A percentile compares a stretch with the other conserved stretches of the same genome.
phyloP scores from a whole-genome alignment of 768 basidiomycete genomes.

The Nidularia pulvinata region DNA sequence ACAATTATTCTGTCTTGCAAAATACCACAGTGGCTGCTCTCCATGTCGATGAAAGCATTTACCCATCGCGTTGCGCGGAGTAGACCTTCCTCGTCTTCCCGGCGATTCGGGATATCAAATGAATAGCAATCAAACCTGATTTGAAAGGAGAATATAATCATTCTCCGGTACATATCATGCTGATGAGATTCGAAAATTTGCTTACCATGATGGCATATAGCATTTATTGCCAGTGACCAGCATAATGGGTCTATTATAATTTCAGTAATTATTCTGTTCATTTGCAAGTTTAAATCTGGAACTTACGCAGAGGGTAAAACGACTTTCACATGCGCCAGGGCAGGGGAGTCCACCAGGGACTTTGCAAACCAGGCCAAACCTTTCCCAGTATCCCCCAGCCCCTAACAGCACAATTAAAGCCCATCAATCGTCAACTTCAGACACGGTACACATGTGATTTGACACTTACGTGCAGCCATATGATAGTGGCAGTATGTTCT shows the following conservation, averaged over 20 bases:
- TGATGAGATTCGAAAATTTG: not conserved
- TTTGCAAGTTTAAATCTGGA: slow-evolving; percentile 7
- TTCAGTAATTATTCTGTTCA: slow-evolving; percentile 47
- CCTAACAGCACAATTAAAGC: no score
- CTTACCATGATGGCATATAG: slow-evolving; percentile 28
- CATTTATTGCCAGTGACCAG: not conserved
- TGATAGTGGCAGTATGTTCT: no score
- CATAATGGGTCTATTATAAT: slow-evolving; percentile 7
- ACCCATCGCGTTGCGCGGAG: slow-evolving; percentile 45
- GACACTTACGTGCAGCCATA: no score
- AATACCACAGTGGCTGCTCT: slow-evolving; percentile 54
- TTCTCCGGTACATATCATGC: no score
- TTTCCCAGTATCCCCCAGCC: no score
- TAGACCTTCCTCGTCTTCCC: slow-evolving; percentile 62
- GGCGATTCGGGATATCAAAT: slow-evolving; percentile 37
- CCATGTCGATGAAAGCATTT: slow-evolving; percentile 56
- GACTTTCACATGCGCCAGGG: slow-evolving; percentile 65
- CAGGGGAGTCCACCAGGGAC: slow-evolving; percentile 6
- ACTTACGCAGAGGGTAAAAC: slow-evolving; percentile 59
- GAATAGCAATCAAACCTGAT: slow-evolving; percentile 56
- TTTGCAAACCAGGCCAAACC: no score
- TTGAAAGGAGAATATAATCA: slow-evolving; percentile 30
- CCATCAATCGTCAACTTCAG: no score
- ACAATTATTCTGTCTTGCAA: slow-evolving; percentile 59
- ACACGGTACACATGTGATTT: no score